Conservation (phyloP, 352 stramenopile species). For the Peronospora farinosa region DNA sequence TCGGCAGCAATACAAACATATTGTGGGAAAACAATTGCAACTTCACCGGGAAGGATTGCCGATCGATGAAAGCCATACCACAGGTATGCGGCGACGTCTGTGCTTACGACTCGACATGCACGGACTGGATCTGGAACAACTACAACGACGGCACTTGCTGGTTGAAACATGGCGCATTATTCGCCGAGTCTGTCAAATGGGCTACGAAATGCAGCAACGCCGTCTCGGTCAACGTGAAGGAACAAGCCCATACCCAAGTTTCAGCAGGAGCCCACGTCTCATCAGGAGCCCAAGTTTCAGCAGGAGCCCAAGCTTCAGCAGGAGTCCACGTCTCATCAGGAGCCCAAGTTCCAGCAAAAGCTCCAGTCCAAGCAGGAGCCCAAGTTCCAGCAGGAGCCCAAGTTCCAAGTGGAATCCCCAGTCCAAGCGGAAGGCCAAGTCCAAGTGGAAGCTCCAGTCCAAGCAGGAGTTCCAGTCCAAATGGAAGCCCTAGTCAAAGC, state of each 20-base stretch:
- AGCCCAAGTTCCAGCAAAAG: constrained; percentile 1
- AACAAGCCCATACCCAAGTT: constrained; percentile 3
- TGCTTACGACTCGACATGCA: constrained; percentile 25
- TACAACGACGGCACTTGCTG: constrained; percentile 34
- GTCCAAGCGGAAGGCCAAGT: neutral
- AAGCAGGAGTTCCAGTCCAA: neutral
- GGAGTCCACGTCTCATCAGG: neutral
- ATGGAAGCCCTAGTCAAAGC: constrained; percentile 2
- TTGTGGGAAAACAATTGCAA: constrained; percentile 42
- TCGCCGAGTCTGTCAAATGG: constrained; percentile 15
- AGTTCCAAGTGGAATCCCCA: constrained; percentile 1
- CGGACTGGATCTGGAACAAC: constrained; percentile 39
- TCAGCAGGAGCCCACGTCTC: constrained; percentile 1
- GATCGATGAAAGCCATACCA: constrained; percentile 20
- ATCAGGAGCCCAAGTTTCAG: neutral
- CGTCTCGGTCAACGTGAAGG: constrained; percentile 13
- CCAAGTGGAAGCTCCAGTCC: constrained; percentile 1
- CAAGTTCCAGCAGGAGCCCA: neutral
- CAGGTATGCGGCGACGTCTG: constrained; percentile 33
- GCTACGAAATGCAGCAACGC: constrained; percentile 37
- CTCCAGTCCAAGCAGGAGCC: neutral
- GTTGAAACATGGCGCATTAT: constrained; percentile 30
- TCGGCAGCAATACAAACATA: constrained; percentile 19
- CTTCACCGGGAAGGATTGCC: constrained; percentile 31
- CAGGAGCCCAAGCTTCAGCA: neutral